These are phyloP conservation scores for Agastache rugosa DNA, from an alignment of 257 asterid species.

Conservation along the genomic window DNA sequence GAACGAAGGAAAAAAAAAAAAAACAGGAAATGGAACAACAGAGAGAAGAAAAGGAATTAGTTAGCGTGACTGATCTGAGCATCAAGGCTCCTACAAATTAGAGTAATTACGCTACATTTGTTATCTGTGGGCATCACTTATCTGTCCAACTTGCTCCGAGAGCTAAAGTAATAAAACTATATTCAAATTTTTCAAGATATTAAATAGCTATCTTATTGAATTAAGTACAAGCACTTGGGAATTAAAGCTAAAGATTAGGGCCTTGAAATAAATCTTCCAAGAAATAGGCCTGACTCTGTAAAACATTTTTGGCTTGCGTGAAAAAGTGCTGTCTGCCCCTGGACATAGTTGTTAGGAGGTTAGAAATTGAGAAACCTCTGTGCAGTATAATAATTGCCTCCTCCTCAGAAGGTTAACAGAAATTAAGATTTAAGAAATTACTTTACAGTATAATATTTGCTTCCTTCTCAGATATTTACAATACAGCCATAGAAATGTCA, in stretches of 20 bases:
- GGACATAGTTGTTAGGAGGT: not conserved
- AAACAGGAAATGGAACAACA: not conserved
- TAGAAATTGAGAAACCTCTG: not conserved
- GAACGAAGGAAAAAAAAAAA: not conserved
- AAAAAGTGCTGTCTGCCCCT: conserved; percentile 10
- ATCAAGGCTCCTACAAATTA: not conserved
- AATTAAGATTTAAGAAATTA: not conserved
- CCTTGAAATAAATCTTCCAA: conserved; percentile 11
- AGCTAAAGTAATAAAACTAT: not conserved
- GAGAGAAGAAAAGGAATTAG: not conserved
- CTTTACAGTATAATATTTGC: not conserved
- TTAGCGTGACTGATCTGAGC: not conserved
- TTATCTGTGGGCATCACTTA: conserved; percentile 11
- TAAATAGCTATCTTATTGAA: not conserved
- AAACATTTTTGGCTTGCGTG: not conserved
- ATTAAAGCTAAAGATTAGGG: not conserved
- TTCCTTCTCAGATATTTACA: conserved; percentile 2
- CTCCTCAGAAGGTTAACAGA: not conserved
- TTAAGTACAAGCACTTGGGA: conserved; percentile 4
- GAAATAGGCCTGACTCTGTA: not conserved
- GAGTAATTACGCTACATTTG: not conserved
- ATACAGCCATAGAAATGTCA: not conserved
- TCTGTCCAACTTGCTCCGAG: conserved; percentile 32
- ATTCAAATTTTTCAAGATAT: not conserved
- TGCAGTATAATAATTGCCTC: not conserved